phyloP scores from a whole-genome alignment of 2,329 filamentous ascomycete species.

The Aspergillus intermedius region DNA sequence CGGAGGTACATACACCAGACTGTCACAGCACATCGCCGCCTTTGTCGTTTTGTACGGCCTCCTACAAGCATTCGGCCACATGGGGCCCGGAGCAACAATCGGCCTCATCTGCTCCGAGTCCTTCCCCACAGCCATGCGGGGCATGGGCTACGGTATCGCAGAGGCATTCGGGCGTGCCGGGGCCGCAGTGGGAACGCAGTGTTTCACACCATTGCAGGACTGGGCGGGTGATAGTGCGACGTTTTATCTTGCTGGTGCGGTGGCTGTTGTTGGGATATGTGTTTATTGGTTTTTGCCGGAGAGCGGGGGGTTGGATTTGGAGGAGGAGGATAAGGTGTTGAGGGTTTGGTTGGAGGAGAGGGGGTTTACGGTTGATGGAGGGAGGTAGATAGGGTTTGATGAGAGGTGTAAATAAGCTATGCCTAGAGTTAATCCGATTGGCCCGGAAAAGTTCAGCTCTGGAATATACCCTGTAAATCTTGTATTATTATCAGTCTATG shows the following conservation, averaged over 20 bases:
- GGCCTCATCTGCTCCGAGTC: slow-evolving; percentile 26
- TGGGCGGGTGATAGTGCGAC: slow-evolving; percentile 23
- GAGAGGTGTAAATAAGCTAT: neutral
- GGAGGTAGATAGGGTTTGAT: neutral
- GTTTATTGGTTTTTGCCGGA: slow-evolving; percentile 28
- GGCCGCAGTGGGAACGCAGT: slow-evolving; percentile 30
- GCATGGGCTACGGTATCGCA: slow-evolving; percentile 27
- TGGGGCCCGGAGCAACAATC: slow-evolving; percentile 31
- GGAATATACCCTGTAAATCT: neutral
- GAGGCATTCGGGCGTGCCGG: slow-evolving; percentile 30
- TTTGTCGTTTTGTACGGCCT: slow-evolving; percentile 32
- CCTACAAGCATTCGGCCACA: slow-evolving; percentile 26
- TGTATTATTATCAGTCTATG: neutral
- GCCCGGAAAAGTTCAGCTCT: too few species aligned
- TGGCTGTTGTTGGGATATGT: slow-evolving; percentile 22
- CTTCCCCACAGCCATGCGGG: slow-evolving; percentile 29
- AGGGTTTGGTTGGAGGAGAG: slow-evolving; percentile 17
- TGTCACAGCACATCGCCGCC: slow-evolving; percentile 23
- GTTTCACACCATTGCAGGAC: slow-evolving; percentile 26
- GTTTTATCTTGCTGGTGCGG: slow-evolving; percentile 26
- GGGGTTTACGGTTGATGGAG: slow-evolving; percentile 11
- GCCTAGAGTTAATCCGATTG: too few species aligned
- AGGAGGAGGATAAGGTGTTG: slow-evolving; percentile 21
- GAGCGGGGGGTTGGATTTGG: slow-evolving; percentile 21
- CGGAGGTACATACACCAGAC: slow-evolving; percentile 19